These are phyloP conservation scores for Vinca major DNA, from an alignment of 305 asterid species.

Conservation along the genomic window DNA sequence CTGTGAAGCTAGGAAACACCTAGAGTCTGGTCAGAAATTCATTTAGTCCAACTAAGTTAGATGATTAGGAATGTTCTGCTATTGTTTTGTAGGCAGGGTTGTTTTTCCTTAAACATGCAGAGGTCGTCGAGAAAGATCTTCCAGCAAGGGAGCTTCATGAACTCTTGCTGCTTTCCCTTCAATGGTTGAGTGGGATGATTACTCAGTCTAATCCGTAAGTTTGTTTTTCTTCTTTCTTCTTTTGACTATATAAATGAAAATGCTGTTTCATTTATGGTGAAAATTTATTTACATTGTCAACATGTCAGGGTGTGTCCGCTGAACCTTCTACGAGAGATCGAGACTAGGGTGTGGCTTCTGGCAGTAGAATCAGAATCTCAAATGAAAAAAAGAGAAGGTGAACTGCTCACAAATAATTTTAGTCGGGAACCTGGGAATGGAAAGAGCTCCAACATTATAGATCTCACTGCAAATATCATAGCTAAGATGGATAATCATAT, in stretches of 20 bases:
- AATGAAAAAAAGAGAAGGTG: slow-evolving; percentile 62
- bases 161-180: slow-evolving; percentile 75
- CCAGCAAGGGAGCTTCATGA: slow-evolving; percentile 88
- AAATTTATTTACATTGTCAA: not conserved
- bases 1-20: not conserved
- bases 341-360: slow-evolving; percentile 96
- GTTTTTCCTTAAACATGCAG: slow-evolving; percentile 92
- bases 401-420: slow-evolving; percentile 33
- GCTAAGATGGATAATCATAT: slow-evolving; percentile 75
- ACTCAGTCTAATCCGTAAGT: slow-evolving; percentile 80
- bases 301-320: slow-evolving; percentile 70
- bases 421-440: slow-evolving; percentile 50
- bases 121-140: slow-evolving; percentile 75
- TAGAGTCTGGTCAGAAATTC: not conserved
- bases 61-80: not conserved
- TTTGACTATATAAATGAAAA: not conserved
- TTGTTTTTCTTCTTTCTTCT: slow-evolving; percentile 4
- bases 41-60: not conserved
- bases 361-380: slow-evolving; percentile 95
- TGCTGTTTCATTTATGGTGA: no score
- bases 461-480: slow-evolving; percentile 62
- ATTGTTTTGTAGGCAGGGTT: slow-evolving; percentile 62
- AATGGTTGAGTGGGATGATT: slow-evolving; percentile 93
- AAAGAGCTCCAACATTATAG: slow-evolving; percentile 69
- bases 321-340: slow-evolving; percentile 88